Conservation (phyloP, 331 rosid species). For the Malus hybrid region DNA sequence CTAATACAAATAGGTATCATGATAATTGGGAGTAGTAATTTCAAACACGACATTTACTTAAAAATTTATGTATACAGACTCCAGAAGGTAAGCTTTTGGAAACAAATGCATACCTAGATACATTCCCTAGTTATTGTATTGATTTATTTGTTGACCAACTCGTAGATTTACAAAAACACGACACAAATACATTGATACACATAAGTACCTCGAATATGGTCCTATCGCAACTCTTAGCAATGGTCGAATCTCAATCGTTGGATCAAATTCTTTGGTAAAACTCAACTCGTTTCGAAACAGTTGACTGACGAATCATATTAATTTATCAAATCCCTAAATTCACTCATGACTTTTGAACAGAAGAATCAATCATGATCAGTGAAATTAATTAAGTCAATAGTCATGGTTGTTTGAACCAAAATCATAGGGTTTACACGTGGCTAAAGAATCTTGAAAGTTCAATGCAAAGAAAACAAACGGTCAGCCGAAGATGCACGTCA, state of each 20-base stretch:
- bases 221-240: neutral
- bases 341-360: neutral
- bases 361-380: neutral
- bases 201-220: too few relatives aligned
- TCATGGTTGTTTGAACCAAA: slow-evolving; percentile 3
- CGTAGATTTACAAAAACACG: too few relatives aligned
- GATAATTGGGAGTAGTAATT: too few relatives aligned
- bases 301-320: neutral
- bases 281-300: neutral
- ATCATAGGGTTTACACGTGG: neutral
- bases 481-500: slow-evolving; percentile 7
- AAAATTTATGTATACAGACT: too few relatives aligned
- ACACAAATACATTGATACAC: too few relatives aligned
- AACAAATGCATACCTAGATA: too few relatives aligned
- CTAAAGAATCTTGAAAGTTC: neutral
- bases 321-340: neutral
- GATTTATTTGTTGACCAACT: too few relatives aligned
- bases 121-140: too few relatives aligned
- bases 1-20: too few relatives aligned
- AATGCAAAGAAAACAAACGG: neutral
- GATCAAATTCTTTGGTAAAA: neutral
- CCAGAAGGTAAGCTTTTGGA: too few relatives aligned
- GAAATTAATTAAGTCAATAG: neutral
- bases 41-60: too few relatives aligned
- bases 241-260: slow-evolving; percentile 11